Evolutionary conservation across 768 basidiomycete genomes (phyloP).

Genomic region (Leccinum incarnatum): DNA sequence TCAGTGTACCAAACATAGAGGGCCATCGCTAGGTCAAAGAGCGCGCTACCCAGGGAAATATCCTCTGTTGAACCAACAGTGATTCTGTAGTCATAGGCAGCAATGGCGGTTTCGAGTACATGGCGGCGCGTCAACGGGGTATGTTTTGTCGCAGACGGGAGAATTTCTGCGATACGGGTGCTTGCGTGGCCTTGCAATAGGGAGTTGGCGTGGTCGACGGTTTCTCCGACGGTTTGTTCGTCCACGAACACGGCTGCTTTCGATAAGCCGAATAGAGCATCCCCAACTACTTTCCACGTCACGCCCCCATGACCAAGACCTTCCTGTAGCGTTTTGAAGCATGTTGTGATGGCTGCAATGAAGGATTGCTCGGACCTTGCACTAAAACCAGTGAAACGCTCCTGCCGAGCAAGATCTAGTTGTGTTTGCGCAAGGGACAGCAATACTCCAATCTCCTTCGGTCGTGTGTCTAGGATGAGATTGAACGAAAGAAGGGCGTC

Average conservation of each 20-base stretch:
- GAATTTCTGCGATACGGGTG: constrained; percentile 41
- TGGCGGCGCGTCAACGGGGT: constrained; percentile 31
- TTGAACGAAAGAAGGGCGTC: constrained; percentile 72
- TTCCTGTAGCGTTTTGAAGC: constrained; percentile 46
- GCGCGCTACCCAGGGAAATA: constrained; percentile 52
- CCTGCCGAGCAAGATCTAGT: constrained; percentile 65
- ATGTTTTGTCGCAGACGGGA: constrained; percentile 30
- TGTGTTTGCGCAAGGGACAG: constrained; percentile 69
- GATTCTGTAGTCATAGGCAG: constrained; percentile 60
- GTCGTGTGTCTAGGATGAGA: constrained; percentile 50
- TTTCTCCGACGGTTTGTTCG: constrained; percentile 35
- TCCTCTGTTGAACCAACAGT: constrained; percentile 55
- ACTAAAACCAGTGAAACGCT: constrained; percentile 67
- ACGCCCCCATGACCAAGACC: constrained; percentile 65
- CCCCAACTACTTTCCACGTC: constrained; percentile 82
- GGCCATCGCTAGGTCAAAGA: constrained; percentile 70
- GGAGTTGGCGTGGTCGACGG: constrained; percentile 35
- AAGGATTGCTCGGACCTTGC: constrained; percentile 75
- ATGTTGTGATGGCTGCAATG: constrained; percentile 51
- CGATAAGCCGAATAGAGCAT: constrained; percentile 70
- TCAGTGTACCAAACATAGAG: constrained; percentile 49
- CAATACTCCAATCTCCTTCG: constrained; percentile 69
- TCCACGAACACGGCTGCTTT: constrained; percentile 48
- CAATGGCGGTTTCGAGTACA: constrained; percentile 51
- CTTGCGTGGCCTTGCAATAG: constrained; percentile 41